Evolutionary conservation across 2,329 filamentous ascomycete genomes (phyloP), one percentile per base, ranked within the genome.

Genomic region (Aspergillus bombycis): DNA sequence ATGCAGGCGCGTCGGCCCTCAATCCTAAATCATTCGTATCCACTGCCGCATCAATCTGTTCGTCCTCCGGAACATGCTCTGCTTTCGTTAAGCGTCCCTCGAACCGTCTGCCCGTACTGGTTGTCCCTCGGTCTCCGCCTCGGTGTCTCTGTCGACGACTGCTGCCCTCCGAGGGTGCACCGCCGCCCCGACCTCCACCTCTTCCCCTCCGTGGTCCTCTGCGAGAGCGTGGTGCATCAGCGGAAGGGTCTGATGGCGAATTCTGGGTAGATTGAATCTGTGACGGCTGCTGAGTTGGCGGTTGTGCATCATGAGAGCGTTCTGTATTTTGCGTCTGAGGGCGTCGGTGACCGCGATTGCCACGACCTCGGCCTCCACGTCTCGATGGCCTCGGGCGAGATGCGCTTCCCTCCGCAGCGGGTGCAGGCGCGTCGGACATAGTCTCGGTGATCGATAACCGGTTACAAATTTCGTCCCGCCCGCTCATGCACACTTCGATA

Each of bases 71-170:
- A 32, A 62, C 57, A 50, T 71, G 69, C 5, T 69, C 70, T 14
- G 69, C 62, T n/a, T 71, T 70, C 10, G 77, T 81, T 61, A 83
- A 74, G 56, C 79, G 76, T 19, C 79, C 80, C 26, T 78, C 78
- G 68, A 83, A 82, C 11, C 73, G 71, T 67, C 79, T 72, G 41
- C 75, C 71, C n/a, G 64, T 9, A 41, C 23, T 59, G 57, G 63
- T 21, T 53, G 56, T 57, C 23, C 52, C 43, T 34, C 65, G 66
- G 4, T 66, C 68, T 12, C 59, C 65, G 32, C 58, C 67, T 28
- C 67, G 68, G 45, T 65, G 69, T 57, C 62, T 68, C 34, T 65
- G 62, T 60, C 67, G 71, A 57, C 68, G 66, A 46, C 63, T 45
- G 14, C 63, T 67, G 58, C 66, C 67, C 45, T 66, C 67, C 41